Base-by-base conservation (phyloP, 208 protist species). In the Strigomonas culicis region DNA sequence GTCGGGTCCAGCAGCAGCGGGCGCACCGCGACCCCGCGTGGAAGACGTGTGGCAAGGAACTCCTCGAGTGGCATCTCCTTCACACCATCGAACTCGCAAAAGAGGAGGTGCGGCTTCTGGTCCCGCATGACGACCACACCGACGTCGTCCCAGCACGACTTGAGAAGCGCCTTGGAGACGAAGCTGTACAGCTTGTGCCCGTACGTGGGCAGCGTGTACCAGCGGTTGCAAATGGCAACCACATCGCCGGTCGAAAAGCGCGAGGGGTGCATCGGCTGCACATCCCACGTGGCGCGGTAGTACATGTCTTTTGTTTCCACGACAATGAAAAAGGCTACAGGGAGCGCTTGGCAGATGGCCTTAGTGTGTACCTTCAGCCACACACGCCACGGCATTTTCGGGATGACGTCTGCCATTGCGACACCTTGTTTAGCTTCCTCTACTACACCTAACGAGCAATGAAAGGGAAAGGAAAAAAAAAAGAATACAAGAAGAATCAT, bases 61-160 rank as follows among this genome's bases (percentile, higher is more conserved):
- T 67, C 63, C 24, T 85, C 75, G 17, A 96, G 66, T 11, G 80
- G 75, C 31, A 85, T 68, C 57, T 84, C 72, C 31, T 86, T 76
- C 21, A 75, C 80, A 17, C 85, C 82, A 22, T 41, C 63, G 56
- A 88, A 89, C 67, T 96, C 90, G 43, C 68, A 80, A 62, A 77
- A 92, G 34, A 87, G 72, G 31, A 96, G 65, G 59, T 88, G 57
- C 28, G 89, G 85, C 36, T 75, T 72, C 1, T 77, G 80, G 24
- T 86, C 77, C 22, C 62, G 68, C 19, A 72, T 67, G 44, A 62
- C 75, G 60, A 96, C 77, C 52, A 96, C 80, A n/a, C 70, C 86
- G 15, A 93, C 82, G 62, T 96, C 90, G 66, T 96, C 90, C 85
- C 86, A 96, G 39, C 71, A 72, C 0, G 83, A 88, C 74, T 93